Conservation (phyloP, 2,329 filamentous ascomycete genomes). For the Pseudogymnoascus sp. region DNA sequence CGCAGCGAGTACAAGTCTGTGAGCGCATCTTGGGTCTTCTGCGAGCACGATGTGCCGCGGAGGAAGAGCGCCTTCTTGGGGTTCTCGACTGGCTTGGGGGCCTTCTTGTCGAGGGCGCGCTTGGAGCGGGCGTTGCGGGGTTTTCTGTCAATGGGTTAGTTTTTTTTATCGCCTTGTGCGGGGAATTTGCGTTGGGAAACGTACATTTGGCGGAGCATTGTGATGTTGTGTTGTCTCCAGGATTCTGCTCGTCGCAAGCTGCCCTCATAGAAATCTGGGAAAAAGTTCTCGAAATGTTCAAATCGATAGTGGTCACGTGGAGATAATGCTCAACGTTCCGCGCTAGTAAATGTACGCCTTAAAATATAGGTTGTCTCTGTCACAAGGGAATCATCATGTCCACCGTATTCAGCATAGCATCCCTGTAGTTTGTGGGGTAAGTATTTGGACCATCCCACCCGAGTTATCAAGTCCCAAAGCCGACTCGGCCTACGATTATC, state of each 20-base stretch:
- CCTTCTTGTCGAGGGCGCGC: conserved; percentile 87
- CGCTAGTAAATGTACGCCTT: background rate
- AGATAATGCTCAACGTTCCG: background rate
- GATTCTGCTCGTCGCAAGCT: conserved; percentile 10
- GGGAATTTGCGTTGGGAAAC: background rate
- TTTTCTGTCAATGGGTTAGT: conserved; percentile 41
- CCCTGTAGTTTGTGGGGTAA: conserved; percentile 6
- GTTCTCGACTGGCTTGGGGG: conserved; percentile 83
- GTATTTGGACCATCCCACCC: conserved; percentile 6
- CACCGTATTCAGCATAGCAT: background rate
- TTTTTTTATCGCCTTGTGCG: conserved; percentile 10
- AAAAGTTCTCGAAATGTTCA: conserved; percentile 4
- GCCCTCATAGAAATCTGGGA: conserved; percentile 5
- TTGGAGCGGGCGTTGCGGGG: conserved; percentile 83
- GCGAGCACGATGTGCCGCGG: conserved; percentile 77
- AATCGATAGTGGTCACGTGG: conserved; percentile 10
- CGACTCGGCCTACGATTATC: conserved; percentile 1
- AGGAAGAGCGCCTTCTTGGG: conserved; percentile 86
- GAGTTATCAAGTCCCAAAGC: background rate
- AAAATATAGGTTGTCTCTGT: background rate
- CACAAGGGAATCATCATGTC: background rate
- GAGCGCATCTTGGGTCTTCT: conserved; percentile 74
- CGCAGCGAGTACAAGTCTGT: conserved; percentile 81
- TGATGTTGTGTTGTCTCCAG: conserved; percentile 16
- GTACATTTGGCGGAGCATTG: conserved; percentile 33